Conservation (phyloP, 768 basidiomycete species). For the Podaxis sp. region DNA sequence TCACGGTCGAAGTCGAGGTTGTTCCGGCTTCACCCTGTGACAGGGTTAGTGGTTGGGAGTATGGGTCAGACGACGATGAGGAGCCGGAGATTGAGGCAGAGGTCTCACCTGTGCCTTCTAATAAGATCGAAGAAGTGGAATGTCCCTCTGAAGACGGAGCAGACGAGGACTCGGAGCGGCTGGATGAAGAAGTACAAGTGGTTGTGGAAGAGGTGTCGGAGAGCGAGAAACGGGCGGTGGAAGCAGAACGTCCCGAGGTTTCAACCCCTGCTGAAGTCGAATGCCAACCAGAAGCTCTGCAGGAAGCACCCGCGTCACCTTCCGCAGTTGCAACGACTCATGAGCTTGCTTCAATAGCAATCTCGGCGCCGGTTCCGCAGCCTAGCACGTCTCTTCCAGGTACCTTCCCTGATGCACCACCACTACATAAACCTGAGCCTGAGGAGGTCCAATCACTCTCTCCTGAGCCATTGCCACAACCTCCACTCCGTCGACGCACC, state of each 20-base stretch:
- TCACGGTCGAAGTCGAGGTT: neutral
- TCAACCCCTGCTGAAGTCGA: neutral
- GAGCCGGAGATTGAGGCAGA: neutral
- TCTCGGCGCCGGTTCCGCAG: neutral
- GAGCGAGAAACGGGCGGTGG: neutral
- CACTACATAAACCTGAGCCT: neutral
- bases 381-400: conserved; percentile 27
- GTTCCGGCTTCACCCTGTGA: conserved; percentile 1
- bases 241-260: neutral
- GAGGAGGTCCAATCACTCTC: neutral
- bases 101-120: neutral
- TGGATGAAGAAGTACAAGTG: neutral
- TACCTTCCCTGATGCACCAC: conserved; percentile 25
- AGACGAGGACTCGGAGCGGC: neutral
- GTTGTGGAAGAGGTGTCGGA: neutral
- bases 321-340: neutral
- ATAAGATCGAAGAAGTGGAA: neutral
- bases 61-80: conserved; percentile 1
- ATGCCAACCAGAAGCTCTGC: neutral
- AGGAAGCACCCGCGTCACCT: neutral
- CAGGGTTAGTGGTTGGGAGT: neutral
- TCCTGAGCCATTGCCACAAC: conserved; percentile 15
- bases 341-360: neutral
- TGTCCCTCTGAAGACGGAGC: neutral
- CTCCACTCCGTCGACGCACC: conserved; percentile 11